Base-by-base conservation (phyloP, 148 eudicot genomes). In the Suaeda aralocaspica region DNA sequence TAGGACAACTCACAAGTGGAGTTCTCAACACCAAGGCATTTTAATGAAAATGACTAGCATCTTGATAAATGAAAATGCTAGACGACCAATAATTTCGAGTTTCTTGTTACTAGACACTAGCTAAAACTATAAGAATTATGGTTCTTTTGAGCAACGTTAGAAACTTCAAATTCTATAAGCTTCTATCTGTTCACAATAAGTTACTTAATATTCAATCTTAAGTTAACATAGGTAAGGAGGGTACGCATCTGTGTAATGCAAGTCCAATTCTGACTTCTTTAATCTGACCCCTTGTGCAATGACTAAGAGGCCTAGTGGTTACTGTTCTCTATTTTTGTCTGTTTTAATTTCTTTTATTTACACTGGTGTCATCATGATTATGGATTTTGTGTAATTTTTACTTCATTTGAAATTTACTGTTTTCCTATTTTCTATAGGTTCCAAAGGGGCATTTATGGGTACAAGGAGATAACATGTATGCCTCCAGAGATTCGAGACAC, bases 391-490 rank as follows among this genome's bases (percentile, higher is more conserved):
- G 34, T 52, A 1, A 15, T 16, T 50, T 62, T 67, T 16, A 1
- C 55, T 48, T 5, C 33, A 7, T 21, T 15, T 69, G 39, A 64
- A 18, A 55, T 24, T 13, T 46, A 25, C 10, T 26, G 5, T 49
- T 48, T 9, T 36, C 6, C 8, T 48, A 1, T 42, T 50, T 30
- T 75, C 13, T 80, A 12, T 59, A 92, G 97, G 91, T 92, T 33
- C 95, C 92, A 66, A 83, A 89, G 80, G 97, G 97, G 61, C 90
- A 85, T 80, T 66, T 91, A 46, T 91, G 94, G 97, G 67, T 88
- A 26, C 90, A 91, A 63, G 98, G 98, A 59, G 98, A 92, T 77
- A 92, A 92, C 72, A 77, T 78, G 50, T 82, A 80, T 63, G 65
- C 30, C 13, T 84, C 91, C 6, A 72, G 51, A 21, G 98, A 92